Conservation (phyloP, 108 stramenopile species). For the Poteriospumella lacustris region DNA sequence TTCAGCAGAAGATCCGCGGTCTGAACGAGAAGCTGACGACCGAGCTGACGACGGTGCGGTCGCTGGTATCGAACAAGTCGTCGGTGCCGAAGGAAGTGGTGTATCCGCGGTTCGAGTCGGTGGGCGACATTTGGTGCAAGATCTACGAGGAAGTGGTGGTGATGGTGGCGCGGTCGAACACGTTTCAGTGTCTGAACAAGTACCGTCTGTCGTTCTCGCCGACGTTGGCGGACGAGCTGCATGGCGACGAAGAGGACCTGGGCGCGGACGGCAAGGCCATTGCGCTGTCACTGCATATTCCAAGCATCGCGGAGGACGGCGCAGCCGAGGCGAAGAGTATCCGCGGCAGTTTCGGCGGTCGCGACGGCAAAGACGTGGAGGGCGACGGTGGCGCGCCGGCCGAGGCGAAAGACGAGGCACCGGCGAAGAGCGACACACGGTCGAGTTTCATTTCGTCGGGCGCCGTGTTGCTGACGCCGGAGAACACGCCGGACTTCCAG, state of each 20-base stretch:
- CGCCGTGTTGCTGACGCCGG: constrained; percentile 39
- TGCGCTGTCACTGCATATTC: too few species aligned
- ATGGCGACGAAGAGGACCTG: not conserved
- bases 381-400: not conserved
- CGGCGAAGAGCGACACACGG: not conserved
- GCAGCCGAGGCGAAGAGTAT: not conserved
- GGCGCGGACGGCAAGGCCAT: too few species aligned
- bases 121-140: constrained; percentile 45
- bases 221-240: constrained; percentile 21
- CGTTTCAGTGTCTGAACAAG: constrained; percentile 28
- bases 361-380: not conserved
- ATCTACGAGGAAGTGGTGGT: constrained; percentile 44
- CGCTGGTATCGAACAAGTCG: constrained; percentile 43
- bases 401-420: not conserved
- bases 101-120: constrained; percentile 58
- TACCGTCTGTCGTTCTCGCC: constrained; percentile 31
- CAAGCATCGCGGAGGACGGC: not conserved
- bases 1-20: constrained; percentile 28
- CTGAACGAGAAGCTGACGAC: constrained; percentile 30
- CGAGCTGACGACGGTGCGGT: constrained; percentile 33
- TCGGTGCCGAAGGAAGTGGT: constrained; percentile 62
- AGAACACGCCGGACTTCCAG: constrained; percentile 57
- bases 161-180: constrained; percentile 23
- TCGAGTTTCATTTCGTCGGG: too few species aligned
- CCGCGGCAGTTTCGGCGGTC: too few species aligned